Evolutionary conservation across 352 stramenopile genomes (phyloP).

Genomic region (Pythium rishiriense): DNA sequence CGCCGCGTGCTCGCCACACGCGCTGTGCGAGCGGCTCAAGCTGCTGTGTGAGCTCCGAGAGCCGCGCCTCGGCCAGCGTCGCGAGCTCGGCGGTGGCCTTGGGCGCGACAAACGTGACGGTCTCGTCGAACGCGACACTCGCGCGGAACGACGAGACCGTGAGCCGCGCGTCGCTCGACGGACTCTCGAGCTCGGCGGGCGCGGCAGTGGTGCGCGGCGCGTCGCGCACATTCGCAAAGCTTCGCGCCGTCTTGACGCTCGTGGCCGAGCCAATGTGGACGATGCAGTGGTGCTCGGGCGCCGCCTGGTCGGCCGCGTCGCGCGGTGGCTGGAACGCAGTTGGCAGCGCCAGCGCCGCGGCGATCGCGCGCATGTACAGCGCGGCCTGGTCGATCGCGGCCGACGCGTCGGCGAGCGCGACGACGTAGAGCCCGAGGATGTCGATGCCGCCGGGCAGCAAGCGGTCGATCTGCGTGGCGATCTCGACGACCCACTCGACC

Average conservation of each 20-base stretch:
- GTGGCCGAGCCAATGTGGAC: slow-evolving; percentile 38
- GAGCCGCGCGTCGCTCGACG: slow-evolving; percentile 23
- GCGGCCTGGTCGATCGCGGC: slow-evolving; percentile 37
- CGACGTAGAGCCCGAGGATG: slow-evolving; percentile 60
- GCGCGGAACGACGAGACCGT: slow-evolving; percentile 38
- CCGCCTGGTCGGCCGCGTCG: not conserved
- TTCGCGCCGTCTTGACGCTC: slow-evolving; percentile 21
- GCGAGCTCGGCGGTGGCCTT: not conserved
- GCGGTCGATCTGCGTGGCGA: slow-evolving; percentile 66
- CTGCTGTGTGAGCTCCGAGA: slow-evolving; percentile 50
- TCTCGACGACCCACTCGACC: slow-evolving; percentile 63
- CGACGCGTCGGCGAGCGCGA: slow-evolving; percentile 32
- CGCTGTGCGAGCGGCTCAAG: slow-evolving; percentile 47
- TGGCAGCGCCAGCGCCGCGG: slow-evolving; percentile 32
- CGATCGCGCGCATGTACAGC: slow-evolving; percentile 56
- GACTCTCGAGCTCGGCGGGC: slow-evolving; percentile 29
- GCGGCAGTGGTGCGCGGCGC: slow-evolving; percentile 30
- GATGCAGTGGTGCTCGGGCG: slow-evolving; percentile 40
- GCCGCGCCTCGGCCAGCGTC: slow-evolving; percentile 33
- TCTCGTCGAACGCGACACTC: slow-evolving; percentile 48
- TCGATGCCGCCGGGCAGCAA: slow-evolving; percentile 58
- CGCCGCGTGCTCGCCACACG: slow-evolving; percentile 37
- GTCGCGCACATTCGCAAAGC: slow-evolving; percentile 36
- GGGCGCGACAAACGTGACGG: slow-evolving; percentile 31
- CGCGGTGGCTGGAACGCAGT: slow-evolving; percentile 17